Evolutionary conservation across 1,284 basidiomycete species (phyloP).

Genomic region (Amylostereum areolatum): DNA sequence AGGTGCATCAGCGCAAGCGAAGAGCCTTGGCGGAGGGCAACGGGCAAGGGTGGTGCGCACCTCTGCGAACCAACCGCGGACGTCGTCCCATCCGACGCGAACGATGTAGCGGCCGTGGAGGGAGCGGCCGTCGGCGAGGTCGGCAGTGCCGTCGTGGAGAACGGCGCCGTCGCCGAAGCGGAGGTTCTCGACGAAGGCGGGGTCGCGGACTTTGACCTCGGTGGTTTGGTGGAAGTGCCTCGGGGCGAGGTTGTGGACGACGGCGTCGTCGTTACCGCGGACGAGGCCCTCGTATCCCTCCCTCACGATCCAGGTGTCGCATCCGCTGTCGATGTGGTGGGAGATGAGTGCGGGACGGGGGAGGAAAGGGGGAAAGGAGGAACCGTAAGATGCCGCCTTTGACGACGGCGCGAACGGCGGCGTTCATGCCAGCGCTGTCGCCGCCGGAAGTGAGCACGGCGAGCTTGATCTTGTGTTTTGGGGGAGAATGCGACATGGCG

Average conservation of each 20-base stretch:
- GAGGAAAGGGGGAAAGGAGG: not conserved
- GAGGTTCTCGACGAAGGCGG: constrained; percentile 58
- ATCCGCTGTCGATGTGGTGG: constrained; percentile 54
- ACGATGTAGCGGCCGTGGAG: constrained; percentile 93
- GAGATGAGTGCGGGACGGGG: not conserved
- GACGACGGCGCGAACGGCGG: constrained; percentile 87
- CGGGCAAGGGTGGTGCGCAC: constrained; percentile 27
- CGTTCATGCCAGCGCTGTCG: constrained; percentile 97
- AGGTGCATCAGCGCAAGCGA: not conserved
- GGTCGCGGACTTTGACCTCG: constrained; percentile 23
- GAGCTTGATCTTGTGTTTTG: constrained; percentile 55
- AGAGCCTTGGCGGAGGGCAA: not conserved
- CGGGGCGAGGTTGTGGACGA: constrained; percentile 17
- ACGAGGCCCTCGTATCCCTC: constrained; percentile 98
- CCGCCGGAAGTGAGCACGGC: constrained; percentile 95
- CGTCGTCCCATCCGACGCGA: constrained; percentile 97
- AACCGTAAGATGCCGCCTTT: constrained; percentile 86
- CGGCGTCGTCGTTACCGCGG: constrained; percentile 52
- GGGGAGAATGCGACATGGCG: not conserved
- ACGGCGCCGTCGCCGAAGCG: constrained; percentile 90
- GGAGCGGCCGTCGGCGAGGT: constrained; percentile 60
- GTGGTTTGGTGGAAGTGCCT: constrained; percentile 15
- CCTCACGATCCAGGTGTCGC: constrained; percentile 88
- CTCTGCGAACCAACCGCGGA: constrained; percentile 90
- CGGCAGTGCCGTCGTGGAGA: constrained; percentile 87